phyloP scores from a whole-genome alignment of 257 asterid genomes.

The Cruciata laevipes region DNA sequence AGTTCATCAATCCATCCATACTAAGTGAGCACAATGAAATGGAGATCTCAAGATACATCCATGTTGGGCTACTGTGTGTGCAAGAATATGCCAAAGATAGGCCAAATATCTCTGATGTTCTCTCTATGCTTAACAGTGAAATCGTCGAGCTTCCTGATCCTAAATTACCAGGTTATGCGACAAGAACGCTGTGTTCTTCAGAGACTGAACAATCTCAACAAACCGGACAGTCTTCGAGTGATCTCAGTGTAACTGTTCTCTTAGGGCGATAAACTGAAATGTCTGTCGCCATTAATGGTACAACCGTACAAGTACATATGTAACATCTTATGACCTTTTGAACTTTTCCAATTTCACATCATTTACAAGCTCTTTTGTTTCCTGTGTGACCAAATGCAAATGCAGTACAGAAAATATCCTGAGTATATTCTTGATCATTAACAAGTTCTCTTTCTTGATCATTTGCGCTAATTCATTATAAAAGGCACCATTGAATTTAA shows the following conservation, averaged over 20 bases:
- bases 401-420: too few relatives aligned
- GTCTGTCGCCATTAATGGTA: background rate
- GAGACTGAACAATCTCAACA: background rate
- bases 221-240: background rate
- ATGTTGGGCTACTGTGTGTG: conserved; percentile 54
- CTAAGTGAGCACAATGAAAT: background rate
- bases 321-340: background rate
- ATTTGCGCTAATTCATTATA: too few relatives aligned
- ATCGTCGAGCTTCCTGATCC: background rate
- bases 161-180: conserved; percentile 1
- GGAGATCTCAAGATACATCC: conserved; percentile 22
- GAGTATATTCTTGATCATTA: too few relatives aligned
- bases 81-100: conserved; percentile 51
- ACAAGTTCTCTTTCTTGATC: too few relatives aligned
- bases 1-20: background rate
- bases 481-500: too few relatives aligned
- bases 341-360: background rate
- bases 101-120: conserved; percentile 37
- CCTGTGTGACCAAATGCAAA: background rate
- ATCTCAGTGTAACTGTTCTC: background rate
- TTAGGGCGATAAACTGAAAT: background rate
- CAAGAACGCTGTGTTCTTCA: background rate
- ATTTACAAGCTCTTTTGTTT: background rate
- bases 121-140: conserved; percentile 38
- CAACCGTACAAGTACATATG: background rate